Conservation (phyloP, 1,139 yeast genomes). For the Arxiozyma telluris region DNA sequence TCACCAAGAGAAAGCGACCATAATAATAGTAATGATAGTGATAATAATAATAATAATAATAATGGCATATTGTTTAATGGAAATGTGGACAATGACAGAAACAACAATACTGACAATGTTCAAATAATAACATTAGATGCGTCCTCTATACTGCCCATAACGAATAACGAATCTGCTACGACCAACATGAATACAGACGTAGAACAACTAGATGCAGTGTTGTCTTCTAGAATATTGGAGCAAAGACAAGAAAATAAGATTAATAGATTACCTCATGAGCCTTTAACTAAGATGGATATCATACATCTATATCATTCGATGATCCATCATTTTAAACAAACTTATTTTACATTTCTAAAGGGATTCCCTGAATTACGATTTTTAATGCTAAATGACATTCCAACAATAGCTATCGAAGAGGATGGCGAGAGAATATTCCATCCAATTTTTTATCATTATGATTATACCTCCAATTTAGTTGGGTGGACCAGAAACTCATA, state of each 20-base stretch:
- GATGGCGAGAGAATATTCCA: slow-evolving; percentile 24
- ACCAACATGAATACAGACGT: background rate
- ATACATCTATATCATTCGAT: slow-evolving; percentile 31
- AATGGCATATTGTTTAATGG: background rate
- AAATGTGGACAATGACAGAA: background rate
- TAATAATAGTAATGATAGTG: background rate
- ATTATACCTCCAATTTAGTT: slow-evolving; percentile 27
- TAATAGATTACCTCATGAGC: slow-evolving; percentile 23
- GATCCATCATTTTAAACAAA: slow-evolving; percentile 32
- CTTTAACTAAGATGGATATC: slow-evolving; percentile 30
- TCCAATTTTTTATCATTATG: slow-evolving; percentile 31
- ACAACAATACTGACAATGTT: background rate
- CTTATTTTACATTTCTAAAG: slow-evolving; percentile 30
- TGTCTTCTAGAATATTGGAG: slow-evolving; percentile 6
- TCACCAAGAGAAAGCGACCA: background rate
- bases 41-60: background rate
- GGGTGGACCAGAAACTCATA: slow-evolving; percentile 22
- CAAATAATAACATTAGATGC: background rate
- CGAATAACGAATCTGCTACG: background rate
- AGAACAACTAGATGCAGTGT: slow-evolving; percentile 2
- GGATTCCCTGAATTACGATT: slow-evolving; percentile 32
- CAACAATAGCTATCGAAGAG: slow-evolving; percentile 30
- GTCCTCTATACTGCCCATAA: background rate
- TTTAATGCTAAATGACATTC: slow-evolving; percentile 35
- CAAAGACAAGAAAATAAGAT: slow-evolving; percentile 9